Percentiles rank a stretch among this genome's conserved stretches.
Evolutionary conservation across 371 early-diverging fungal genomes (phyloP).

Genomic region (Blakeslea trispora): DNA sequence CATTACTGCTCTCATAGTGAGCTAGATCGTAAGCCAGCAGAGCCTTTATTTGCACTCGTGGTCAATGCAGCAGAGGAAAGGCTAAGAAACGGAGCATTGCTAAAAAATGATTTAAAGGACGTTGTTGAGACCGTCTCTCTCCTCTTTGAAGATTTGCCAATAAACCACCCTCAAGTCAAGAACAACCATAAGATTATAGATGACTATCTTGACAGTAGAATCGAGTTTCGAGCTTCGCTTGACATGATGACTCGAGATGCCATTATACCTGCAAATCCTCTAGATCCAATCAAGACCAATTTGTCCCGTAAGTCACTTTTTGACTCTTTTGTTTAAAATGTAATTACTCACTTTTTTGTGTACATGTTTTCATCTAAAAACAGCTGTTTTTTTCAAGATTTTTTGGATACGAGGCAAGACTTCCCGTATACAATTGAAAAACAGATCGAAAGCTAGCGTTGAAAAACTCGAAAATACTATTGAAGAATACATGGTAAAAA

Average conservation of each 20-base stretch:
- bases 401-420: conserved; percentile 69
- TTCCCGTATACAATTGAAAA: conserved; percentile 55
- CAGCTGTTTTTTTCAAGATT: conserved; percentile 49
- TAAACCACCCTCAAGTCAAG: conserved; percentile 28
- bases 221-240: conserved; percentile 18
- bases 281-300: conserved; percentile 10
- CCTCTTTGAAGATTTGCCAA: conserved; percentile 56
- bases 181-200: conserved; percentile 21
- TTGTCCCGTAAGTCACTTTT: conserved; percentile 40
- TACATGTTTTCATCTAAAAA: conserved; percentile 6
- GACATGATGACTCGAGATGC: conserved; percentile 17
- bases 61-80: conserved; percentile 43
- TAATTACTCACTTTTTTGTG: background rate
- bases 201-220: conserved; percentile 15
- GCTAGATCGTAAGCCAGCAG: conserved; percentile 60
- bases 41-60: conserved; percentile 51
- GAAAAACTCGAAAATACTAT: conserved; percentile 64
- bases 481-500: conserved; percentile 55
- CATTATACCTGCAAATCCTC: conserved; percentile 18
- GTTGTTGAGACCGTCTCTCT: conserved; percentile 59
- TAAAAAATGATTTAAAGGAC: conserved; percentile 57
- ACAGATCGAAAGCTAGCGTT: conserved; percentile 52
- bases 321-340: background rate
- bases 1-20: conserved; percentile 51
- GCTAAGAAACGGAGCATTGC: conserved; percentile 35